Conservation (phyloP, 371 early-diverging fungal species). For the Mucor circinelloides region DNA sequence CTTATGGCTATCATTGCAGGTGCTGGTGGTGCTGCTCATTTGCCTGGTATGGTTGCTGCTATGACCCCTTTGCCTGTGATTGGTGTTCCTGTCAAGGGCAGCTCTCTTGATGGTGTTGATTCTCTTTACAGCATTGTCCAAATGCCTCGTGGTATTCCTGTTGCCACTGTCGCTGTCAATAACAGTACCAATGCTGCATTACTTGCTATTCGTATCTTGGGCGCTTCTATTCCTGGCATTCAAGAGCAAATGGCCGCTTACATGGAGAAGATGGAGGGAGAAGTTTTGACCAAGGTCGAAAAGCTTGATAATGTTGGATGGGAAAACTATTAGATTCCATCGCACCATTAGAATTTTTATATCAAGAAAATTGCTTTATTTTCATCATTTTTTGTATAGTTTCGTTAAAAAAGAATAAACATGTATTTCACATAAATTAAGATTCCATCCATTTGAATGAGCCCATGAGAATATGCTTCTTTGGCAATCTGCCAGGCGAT, state of each 20-base stretch:
- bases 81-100: constrained; percentile 95
- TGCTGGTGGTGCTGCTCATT: constrained; percentile 97
- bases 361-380: background rate
- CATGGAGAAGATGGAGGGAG: constrained; percentile 76
- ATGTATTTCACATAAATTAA: constrained; percentile 11
- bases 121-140: constrained; percentile 96
- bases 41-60: constrained; percentile 98
- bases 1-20: constrained; percentile 95
- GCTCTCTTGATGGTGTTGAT: constrained; percentile 92
- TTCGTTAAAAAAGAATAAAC: background rate
- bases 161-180: constrained; percentile 97
- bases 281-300: constrained; percentile 86
- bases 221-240: constrained; percentile 74
- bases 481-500: constrained; percentile 86
- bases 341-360: background rate
- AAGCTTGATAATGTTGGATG: constrained; percentile 67
- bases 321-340: constrained; percentile 12
- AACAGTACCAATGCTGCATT: constrained; percentile 95
- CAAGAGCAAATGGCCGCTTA: constrained; percentile 78
- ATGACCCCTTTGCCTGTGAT: constrained; percentile 95
- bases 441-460: constrained; percentile 83
- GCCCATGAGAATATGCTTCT: constrained; percentile 81
- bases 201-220: constrained; percentile 92
- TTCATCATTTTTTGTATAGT: background rate
- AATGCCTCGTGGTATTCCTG: constrained; percentile 98